These are phyloP conservation scores for Grammothele lineata DNA, from an alignment of 768 basidiomycete genomes.

Conservation along the genomic window DNA sequence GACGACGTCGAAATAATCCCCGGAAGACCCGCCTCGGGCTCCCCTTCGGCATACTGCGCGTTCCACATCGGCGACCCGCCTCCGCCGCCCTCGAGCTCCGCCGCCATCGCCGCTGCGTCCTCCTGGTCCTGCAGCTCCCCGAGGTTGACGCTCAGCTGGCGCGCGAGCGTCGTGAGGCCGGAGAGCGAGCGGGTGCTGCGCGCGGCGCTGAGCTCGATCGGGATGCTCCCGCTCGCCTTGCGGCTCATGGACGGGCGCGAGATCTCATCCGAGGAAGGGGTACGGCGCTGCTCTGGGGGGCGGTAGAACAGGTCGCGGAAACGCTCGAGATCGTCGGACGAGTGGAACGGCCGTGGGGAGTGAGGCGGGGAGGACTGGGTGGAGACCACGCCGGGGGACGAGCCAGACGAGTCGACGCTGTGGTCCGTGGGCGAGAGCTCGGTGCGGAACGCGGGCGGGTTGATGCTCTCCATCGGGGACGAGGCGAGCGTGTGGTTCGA, in stretches of 20 bases:
- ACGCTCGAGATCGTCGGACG: constrained; percentile 63
- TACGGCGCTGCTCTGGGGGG: constrained; percentile 31
- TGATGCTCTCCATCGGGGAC: constrained; percentile 21
- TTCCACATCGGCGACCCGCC: constrained; percentile 6
- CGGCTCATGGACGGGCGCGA: constrained; percentile 19
- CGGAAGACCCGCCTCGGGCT: too few relatives aligned
- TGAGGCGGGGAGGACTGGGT: constrained; percentile 34
- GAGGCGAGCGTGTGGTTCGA: constrained; percentile 25
- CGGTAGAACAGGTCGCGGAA: constrained; percentile 74
- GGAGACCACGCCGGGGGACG: constrained; percentile 26
- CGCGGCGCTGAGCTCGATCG: constrained; percentile 24
- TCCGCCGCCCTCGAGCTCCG: constrained; percentile 7
- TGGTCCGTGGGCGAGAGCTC: constrained; percentile 3
- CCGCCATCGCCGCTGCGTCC: constrained; percentile 13
- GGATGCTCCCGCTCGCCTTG: constrained; percentile 23
- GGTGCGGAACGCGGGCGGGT: constrained; percentile 24
- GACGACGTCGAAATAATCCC: constrained; percentile 17
- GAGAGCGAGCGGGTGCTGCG: constrained; percentile 29
- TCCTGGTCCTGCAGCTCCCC: constrained; percentile 23
- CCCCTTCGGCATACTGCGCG: too few relatives aligned
- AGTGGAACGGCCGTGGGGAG: constrained; percentile 51
- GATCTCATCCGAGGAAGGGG: constrained; percentile 5
- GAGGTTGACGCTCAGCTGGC: constrained; percentile 37
- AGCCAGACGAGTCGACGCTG: constrained; percentile 19
- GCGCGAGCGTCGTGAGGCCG: constrained; percentile 35